These are phyloP conservation scores for Leccinum solheimii DNA, from an alignment of 1,284 basidiomycete genomes.

Conservation along the genomic window DNA sequence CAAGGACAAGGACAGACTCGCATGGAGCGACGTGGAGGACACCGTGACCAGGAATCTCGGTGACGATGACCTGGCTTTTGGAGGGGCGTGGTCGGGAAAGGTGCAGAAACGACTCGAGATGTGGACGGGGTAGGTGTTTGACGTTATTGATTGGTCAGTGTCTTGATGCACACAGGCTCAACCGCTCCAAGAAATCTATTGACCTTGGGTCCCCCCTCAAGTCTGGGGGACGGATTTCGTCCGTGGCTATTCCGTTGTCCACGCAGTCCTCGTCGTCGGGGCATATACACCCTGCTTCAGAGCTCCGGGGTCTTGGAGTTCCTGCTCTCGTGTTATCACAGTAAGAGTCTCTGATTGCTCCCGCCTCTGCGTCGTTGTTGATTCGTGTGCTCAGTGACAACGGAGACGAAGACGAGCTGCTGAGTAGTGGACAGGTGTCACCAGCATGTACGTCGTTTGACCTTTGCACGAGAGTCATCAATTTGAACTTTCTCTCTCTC, in stretches of 20 bases:
- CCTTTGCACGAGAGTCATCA: conserved; percentile 1
- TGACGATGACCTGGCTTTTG: conserved; percentile 38
- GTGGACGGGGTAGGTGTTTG: conserved; percentile 62
- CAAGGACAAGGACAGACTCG: conserved; percentile 24
- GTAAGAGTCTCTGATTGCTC: conserved; percentile 18
- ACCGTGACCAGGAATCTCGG: conserved; percentile 24
- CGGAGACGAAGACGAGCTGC: conserved; percentile 59
- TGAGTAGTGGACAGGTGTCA: conserved; percentile 74
- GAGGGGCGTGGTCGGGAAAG: conserved; percentile 55
- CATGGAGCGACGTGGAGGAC: conserved; percentile 38
- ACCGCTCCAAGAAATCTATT: conserved; percentile 36
- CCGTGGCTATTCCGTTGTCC: conserved; percentile 35
- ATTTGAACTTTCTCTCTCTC: conserved; percentile 8
- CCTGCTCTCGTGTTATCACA: conserved; percentile 32
- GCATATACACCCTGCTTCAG: conserved; percentile 31
- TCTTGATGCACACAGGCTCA: conserved; percentile 28
- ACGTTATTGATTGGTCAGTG: background rate
- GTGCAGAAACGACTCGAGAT: conserved; percentile 69
- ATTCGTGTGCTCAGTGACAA: conserved; percentile 31
- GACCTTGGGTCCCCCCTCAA: conserved; percentile 30
- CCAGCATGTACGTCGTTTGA: conserved; percentile 53
- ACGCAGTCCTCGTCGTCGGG: conserved; percentile 37
- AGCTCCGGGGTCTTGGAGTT: conserved; percentile 29
- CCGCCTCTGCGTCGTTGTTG: background rate
- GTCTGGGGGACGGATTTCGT: conserved; percentile 22